Percentiles rank a stretch among this genome's conserved stretches.
Evolutionary conservation across 2,329 filamentous ascomycete species (phyloP).

Genomic region (Fusarium scirpi): DNA sequence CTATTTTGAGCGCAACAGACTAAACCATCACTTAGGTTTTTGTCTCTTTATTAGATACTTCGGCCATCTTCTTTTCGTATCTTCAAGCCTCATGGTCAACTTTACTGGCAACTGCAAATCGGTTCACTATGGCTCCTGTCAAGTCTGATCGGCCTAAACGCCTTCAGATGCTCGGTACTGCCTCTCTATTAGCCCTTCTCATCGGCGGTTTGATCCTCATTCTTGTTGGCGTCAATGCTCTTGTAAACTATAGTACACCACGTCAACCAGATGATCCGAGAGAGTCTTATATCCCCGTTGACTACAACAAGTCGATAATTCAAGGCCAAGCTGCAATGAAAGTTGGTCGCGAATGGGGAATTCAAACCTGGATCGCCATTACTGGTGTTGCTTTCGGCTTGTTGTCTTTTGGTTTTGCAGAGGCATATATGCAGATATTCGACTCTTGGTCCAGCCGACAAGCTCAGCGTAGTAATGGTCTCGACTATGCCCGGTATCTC

Average conservation of each 20-base stretch:
- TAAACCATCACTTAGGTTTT: background rate
- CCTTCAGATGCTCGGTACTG: conserved; percentile 13
- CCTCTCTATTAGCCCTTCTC: conserved; percentile 2
- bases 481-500: conserved; percentile 16
- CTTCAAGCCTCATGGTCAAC: background rate
- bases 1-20: background rate
- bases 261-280: background rate
- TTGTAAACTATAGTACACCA: background rate
- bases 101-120: background rate
- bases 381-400: conserved; percentile 7
- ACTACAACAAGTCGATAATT: background rate
- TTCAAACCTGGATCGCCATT: conserved; percentile 10
- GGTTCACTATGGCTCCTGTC: background rate
- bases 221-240: background rate
- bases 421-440: conserved; percentile 14
- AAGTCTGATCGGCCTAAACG: background rate
- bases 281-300: background rate
- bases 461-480: background rate
- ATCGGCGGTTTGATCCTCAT: conserved; percentile 1
- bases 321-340: background rate
- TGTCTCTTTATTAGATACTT: background rate
- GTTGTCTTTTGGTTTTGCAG: background rate
- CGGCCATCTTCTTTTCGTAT: background rate
- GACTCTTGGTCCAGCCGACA: conserved; percentile 9
- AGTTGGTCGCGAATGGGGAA: background rate